Evolutionary conservation across 1,139 yeast genomes (phyloP), one percentile per base, ranked within the genome.

Genomic region (Yamadazyma epiphylla): DNA sequence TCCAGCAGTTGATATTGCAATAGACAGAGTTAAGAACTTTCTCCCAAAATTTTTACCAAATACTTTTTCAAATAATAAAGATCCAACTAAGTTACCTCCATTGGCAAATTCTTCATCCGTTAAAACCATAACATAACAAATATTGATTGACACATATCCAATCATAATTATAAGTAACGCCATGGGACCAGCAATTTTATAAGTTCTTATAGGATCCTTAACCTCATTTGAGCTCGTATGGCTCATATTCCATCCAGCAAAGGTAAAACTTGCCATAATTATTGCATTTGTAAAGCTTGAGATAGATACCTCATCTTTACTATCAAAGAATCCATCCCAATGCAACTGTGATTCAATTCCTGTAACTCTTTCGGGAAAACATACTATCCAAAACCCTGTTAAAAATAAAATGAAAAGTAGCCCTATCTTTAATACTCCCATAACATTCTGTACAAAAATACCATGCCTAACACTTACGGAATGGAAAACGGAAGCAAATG

Each of bases 211-310:
- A 0, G 84, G 85, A 41, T 78, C 72, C 34, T 70, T 70, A 22
- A 78, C 72, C 44, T 79, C 86, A 30, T 74, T 74, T 1, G 80
- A 64, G 10, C 76, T 80, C 0, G 78, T 67, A 45, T 78, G 84
- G 5, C 77, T 80, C 13, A 75, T 58, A 41, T 70, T 76, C 85
- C 85, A 78, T 3, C 86, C 86, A 3, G 75, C 64, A 37, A 70
- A 76, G 5, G 81, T 74, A 54, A 75, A 78, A 33, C 75, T 64
- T 2, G 81, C 78, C 44, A 74, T 74, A 13, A 77, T 64, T 15
- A 77, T 65, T 0, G 81, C 81, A 33, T 74, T 58, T 0, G 82
- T 70, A 37, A 77, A 58, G 1, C 74, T 62, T 0, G 81, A 60
- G 1, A 65, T 33, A 2, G 70, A 51, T 0, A 71, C 61, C 0